These are phyloP conservation scores for Colletotrichum gloeosporioides DNA, from an alignment of 2,329 filamentous ascomycete species.

Conservation along the genomic window DNA sequence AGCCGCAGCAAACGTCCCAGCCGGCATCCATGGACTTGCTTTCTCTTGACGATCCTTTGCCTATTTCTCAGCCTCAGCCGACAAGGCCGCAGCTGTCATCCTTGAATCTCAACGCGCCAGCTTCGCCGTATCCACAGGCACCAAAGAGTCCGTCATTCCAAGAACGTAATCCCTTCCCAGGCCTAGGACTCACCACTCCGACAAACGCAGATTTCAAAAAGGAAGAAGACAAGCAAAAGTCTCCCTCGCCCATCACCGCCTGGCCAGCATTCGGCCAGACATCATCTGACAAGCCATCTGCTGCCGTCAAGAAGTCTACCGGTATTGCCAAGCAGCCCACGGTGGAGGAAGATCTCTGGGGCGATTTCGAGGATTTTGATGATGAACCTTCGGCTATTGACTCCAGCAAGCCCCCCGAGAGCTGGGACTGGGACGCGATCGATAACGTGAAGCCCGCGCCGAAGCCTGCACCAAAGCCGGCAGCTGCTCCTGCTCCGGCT, in stretches of 20 bases:
- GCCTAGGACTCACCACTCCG: slow-evolving; percentile 51
- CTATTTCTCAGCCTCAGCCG: slow-evolving; percentile 28
- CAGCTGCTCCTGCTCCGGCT: not conserved
- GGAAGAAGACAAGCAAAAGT: slow-evolving; percentile 36
- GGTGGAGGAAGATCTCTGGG: slow-evolving; percentile 52
- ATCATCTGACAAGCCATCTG: not conserved
- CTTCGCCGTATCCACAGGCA: slow-evolving; percentile 48
- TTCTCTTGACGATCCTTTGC: slow-evolving; percentile 32
- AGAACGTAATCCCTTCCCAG: slow-evolving; percentile 58
- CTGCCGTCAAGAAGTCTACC: not conserved
- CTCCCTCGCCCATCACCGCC: slow-evolving; percentile 47
- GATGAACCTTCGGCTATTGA: slow-evolving; percentile 21
- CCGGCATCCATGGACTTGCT: slow-evolving; percentile 44
- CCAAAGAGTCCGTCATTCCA: slow-evolving; percentile 59
- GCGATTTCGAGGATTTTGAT: slow-evolving; percentile 52
- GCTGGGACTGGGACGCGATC: slow-evolving; percentile 58
- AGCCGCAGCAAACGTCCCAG: not conserved
- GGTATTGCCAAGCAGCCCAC: slow-evolving; percentile 20
- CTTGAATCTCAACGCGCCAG: slow-evolving; percentile 33
- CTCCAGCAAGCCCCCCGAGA: slow-evolving; percentile 27
- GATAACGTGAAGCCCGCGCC: slow-evolving; percentile 32
- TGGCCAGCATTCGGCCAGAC: slow-evolving; percentile 46
- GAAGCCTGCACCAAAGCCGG: slow-evolving; percentile 1
- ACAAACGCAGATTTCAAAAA: slow-evolving; percentile 35
- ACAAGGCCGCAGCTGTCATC: slow-evolving; percentile 38